Evolutionary conservation across 2,329 filamentous ascomycete species (phyloP).

Genomic region (Teratosphaeria pseudoeucalypti): DNA sequence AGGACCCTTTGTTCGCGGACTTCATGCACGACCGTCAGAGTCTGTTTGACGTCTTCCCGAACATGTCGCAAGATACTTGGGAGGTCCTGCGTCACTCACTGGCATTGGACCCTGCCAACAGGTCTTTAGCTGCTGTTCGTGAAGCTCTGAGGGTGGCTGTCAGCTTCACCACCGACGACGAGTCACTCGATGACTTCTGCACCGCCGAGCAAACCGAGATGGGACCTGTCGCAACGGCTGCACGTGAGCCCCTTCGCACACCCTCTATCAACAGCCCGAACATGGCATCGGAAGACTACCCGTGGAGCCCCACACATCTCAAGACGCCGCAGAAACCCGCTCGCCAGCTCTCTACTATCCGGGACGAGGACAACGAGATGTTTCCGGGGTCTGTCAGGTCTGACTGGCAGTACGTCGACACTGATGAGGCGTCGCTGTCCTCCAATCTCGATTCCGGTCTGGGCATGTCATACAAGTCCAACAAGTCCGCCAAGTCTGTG

Average conservation of each 20-base stretch:
- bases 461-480: slow-evolving; percentile 69
- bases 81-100: slow-evolving; percentile 86
- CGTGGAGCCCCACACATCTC: slow-evolving; percentile 65
- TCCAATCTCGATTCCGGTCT: slow-evolving; percentile 78
- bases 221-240: slow-evolving; percentile 62
- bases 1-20: slow-evolving; percentile 87
- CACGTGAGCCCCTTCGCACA: slow-evolving; percentile 89
- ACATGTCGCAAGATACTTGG: slow-evolving; percentile 96
- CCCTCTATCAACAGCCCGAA: slow-evolving; percentile 86
- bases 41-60: slow-evolving; percentile 94
- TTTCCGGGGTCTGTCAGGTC: slow-evolving; percentile 67
- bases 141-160: slow-evolving; percentile 69
- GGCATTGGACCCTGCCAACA: slow-evolving; percentile 81
- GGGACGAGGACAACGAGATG: slow-evolving; percentile 70
- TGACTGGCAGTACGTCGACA: slow-evolving; percentile 62
- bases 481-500: slow-evolving; percentile 27
- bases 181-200: slow-evolving; percentile 88
- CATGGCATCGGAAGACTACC: slow-evolving; percentile 58
- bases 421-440: slow-evolving; percentile 68
- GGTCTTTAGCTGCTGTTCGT: slow-evolving; percentile 68
- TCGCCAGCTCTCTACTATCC: slow-evolving; percentile 80
- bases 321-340: slow-evolving; percentile 58
- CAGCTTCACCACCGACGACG: slow-evolving; percentile 89
- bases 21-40: slow-evolving; percentile 90
- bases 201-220: slow-evolving; percentile 61